These are phyloP conservation scores for Dothidotthia symphoricarpi DNA, from an alignment of 2,329 filamentous ascomycete genomes.

Conservation along the genomic window DNA sequence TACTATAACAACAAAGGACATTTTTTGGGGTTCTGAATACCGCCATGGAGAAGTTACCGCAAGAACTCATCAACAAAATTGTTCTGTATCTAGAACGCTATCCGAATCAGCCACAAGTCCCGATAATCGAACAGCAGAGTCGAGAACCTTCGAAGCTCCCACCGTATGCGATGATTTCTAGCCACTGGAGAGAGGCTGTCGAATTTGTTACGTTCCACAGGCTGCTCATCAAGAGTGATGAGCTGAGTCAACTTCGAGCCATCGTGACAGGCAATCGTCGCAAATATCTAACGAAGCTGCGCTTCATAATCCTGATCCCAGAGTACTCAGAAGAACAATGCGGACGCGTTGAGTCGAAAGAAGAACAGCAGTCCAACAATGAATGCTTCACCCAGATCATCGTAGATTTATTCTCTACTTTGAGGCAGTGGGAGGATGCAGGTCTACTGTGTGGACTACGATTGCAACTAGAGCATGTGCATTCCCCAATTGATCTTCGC, in stretches of 20 bases:
- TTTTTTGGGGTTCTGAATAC: not conserved
- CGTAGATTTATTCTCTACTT: not conserved
- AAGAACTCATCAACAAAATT: conserved; percentile 3
- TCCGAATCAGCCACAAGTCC: not conserved
- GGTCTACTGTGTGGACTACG: conserved; percentile 1
- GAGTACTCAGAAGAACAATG: conserved; percentile 3
- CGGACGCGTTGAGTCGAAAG: not conserved
- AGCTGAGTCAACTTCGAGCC: conserved; percentile 1
- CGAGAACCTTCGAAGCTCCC: conserved; percentile 1
- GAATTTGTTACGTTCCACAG: conserved; percentile 3
- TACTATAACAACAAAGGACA: not conserved
- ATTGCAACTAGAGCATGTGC: not conserved
- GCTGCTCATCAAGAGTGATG: conserved; percentile 1
- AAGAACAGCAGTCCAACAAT: conserved; percentile 3
- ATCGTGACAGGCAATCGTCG: conserved; percentile 2
- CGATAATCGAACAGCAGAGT: not conserved
- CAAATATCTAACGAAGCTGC: conserved; percentile 1
- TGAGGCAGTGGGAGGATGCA: conserved; percentile 3
- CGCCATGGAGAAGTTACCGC: conserved; percentile 1
- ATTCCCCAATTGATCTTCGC: conserved; percentile 1
- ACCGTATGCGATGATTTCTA: conserved; percentile 4
- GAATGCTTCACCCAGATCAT: not conserved
- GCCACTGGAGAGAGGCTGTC: conserved; percentile 3
- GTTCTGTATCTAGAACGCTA: conserved; percentile 2
- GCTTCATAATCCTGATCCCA: conserved; percentile 1